Conservation (phyloP, 768 basidiomycete genomes). For the Lentinula detonsa region DNA sequence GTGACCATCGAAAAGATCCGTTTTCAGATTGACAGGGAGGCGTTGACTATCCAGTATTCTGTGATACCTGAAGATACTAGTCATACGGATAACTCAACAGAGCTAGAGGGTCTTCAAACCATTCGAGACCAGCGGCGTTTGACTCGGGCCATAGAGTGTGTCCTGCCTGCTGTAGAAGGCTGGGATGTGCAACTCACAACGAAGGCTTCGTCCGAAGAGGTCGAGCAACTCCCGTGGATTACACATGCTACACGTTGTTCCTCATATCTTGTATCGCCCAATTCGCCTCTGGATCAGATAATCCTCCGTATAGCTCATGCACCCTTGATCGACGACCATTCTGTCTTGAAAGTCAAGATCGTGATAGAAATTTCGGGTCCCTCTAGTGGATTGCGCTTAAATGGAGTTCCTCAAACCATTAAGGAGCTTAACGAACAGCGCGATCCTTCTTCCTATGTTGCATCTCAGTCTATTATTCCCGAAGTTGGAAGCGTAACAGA, state of each 20-base stretch:
- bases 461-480: slow-evolving; percentile 46
- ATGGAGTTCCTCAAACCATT: slow-evolving; percentile 73
- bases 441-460: slow-evolving; percentile 53
- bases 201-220: slow-evolving; percentile 66
- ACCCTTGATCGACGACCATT: slow-evolving; percentile 63
- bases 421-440: slow-evolving; percentile 55
- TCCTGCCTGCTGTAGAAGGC: slow-evolving; percentile 68
- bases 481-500: slow-evolving; percentile 52
- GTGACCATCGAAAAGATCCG: slow-evolving; percentile 73
- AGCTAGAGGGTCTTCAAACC: slow-evolving; percentile 58
- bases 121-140: slow-evolving; percentile 64
- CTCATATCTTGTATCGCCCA: slow-evolving; percentile 20
- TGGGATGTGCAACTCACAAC: slow-evolving; percentile 85
- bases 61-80: slow-evolving; percentile 69
- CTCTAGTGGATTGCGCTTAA: slow-evolving; percentile 75
- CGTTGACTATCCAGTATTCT: slow-evolving; percentile 77
- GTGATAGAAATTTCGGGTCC: slow-evolving; percentile 77
- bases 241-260: slow-evolving; percentile 48
- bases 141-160: slow-evolving; percentile 73
- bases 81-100: slow-evolving; percentile 29
- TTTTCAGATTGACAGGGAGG: slow-evolving; percentile 80
- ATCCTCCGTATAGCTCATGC: slow-evolving; percentile 70
- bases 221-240: slow-evolving; percentile 71
- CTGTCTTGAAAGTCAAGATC: slow-evolving; percentile 74
- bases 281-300: slow-evolving; percentile 40